Base-by-base conservation (phyloP, 2,329 filamentous ascomycete genomes). In the Ceratocystis harringtonii region DNA sequence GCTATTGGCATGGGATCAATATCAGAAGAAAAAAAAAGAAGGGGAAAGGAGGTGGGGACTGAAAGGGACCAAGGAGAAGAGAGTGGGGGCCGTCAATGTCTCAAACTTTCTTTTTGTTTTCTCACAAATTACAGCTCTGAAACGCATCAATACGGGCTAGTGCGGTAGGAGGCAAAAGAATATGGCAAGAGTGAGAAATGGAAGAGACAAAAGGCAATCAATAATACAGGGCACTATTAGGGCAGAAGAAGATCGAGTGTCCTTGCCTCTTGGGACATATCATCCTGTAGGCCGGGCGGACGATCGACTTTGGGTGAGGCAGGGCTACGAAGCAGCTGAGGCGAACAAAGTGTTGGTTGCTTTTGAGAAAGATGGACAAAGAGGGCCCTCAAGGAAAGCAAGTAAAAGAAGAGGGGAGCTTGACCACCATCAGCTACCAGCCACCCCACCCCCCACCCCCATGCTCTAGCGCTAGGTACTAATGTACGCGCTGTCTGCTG, bases 61-160 rank as follows among this genome's bases (percentile, higher is more conserved):
- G 25, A 17, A 52, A 15, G 48, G 19, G 19, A 3, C 8, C 28
- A 15, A 28, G 48, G 48, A 50, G 44, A 41, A 41, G 36, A 41
- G 44, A 48, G 52, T 28, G 15, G 52, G 25, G 17, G 1, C 15
- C 52, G 28, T 58, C 52, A 58, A 10, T 58, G 52, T 36, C 28
- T 58, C 52, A 58, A 58, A 58, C 28, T n/a, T 30, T 58, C 17
- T 57, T 30, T 58, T 58, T 58, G 25, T 17, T 32, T 58, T 58
- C 52, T 58, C 25, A 58, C 7, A 32, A 32, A 32, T 28, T 58
- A 25, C 17, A 19, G 10, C n/a, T 36, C 52, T 58, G 52, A 58
- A 58, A 58, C 52, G 52, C 12, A 32, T 17, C 7, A 58, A 30
- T 15, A 19, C 17, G 52, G 6, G 8, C 6, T 52, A 41, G 45